These are phyloP conservation scores for Neurospora sp. DNA, from an alignment of 495 filamentous ascomycete genomes.

Conservation along the genomic window DNA sequence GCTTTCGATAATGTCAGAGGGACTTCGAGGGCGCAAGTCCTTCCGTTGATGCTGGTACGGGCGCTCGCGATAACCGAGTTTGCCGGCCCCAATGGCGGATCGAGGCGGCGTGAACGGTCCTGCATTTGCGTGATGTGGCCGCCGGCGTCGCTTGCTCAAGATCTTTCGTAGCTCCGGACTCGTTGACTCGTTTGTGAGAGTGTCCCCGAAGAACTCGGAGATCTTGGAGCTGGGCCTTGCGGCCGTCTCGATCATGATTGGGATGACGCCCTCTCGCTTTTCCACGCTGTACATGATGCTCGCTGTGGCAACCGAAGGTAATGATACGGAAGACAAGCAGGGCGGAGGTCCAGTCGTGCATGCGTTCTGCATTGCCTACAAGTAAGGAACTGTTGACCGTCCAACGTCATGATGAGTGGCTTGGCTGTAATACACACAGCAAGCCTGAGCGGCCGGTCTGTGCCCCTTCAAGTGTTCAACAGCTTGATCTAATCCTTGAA, in stretches of 20 bases:
- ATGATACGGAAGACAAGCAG: not conserved
- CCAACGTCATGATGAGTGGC: not conserved
- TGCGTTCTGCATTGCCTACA: not conserved
- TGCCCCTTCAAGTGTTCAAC: not conserved
- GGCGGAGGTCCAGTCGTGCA: not conserved
- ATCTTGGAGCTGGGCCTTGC: constrained; percentile 15
- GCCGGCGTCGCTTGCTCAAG: not conserved
- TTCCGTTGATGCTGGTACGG: not conserved
- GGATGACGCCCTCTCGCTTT: constrained; percentile 2
- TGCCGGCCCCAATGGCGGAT: not conserved
- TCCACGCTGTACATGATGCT: not conserved
- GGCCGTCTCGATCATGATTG: constrained; percentile 2
- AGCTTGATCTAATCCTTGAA: too few species aligned
- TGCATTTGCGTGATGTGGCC: not conserved
- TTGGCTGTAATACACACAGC: not conserved
- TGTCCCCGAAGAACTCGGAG: constrained; percentile 18
- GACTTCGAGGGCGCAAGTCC: not conserved
- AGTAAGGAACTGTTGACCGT: not conserved
- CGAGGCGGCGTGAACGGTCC: not conserved
- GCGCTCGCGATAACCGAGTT: not conserved
- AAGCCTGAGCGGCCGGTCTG: not conserved
- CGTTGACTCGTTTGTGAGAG: not conserved
- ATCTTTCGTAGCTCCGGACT: not conserved
- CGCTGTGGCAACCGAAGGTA: not conserved
- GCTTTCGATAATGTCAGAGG: not conserved